These are phyloP conservation scores for Solanum tarijense DNA, from an alignment of 257 asterid species.

Conservation along the genomic window DNA sequence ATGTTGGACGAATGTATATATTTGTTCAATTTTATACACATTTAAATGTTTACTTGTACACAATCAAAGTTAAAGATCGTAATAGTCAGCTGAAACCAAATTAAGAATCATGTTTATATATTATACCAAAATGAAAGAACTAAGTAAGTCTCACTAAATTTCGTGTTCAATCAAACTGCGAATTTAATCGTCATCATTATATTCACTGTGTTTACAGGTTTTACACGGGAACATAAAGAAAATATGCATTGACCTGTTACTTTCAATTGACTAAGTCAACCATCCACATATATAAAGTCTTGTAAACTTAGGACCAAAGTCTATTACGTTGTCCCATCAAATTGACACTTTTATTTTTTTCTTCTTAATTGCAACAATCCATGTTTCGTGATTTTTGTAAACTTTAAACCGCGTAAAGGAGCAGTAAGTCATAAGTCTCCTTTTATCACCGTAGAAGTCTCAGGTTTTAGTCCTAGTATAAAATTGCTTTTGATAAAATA, in stretches of 20 bases:
- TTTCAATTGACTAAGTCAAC: slow-evolving; percentile 13
- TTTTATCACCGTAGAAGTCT: not conserved
- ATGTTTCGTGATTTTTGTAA: not conserved
- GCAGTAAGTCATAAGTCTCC: not conserved
- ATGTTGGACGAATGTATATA: too few species aligned
- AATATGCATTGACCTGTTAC: slow-evolving; percentile 9
- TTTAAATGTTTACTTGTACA: too few species aligned
- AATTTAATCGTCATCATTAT: not conserved
- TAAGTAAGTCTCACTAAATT: too few species aligned
- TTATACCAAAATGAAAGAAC: too few species aligned
- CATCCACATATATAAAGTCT: not conserved
- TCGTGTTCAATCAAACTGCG: fast-evolving
- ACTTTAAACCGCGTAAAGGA: not conserved
- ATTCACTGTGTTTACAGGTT: not conserved
- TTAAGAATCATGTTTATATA: too few species aligned
- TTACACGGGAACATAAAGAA: not conserved
- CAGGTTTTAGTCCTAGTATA: fast-evolving
- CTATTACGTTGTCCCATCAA: not conserved
- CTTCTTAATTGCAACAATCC: not conserved
- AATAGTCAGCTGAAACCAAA: fast-evolving
- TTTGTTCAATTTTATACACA: too few species aligned
- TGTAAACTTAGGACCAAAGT: not conserved
- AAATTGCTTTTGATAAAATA: not conserved
- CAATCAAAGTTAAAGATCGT: too few species aligned
- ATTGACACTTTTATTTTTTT: not conserved